Conservation (phyloP, 2,329 filamentous ascomycete genomes). For the Colletotrichum ledebouriae region DNA sequence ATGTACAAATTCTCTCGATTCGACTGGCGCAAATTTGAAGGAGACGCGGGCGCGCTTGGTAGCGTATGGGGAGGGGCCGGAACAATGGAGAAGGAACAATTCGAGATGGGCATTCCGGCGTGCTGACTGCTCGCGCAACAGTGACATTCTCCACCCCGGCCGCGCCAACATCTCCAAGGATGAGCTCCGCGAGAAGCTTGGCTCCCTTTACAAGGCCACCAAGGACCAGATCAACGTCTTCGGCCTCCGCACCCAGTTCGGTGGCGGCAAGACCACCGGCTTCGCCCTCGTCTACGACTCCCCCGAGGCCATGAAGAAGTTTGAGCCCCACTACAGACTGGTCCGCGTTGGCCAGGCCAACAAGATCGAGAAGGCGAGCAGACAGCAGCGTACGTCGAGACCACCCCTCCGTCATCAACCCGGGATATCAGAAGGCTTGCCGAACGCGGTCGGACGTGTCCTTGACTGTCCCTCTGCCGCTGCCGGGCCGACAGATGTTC, state of each 20-base stretch:
- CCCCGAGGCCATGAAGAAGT: constrained; percentile 99
- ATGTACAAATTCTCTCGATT: neutral
- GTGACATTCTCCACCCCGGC: constrained; percentile 99
- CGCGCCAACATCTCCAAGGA: constrained; percentile 99
- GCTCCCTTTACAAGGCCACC: constrained; percentile 96
- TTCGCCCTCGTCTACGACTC: constrained; percentile 99
- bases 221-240: constrained; percentile 99
- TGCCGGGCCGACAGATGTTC: constrained; percentile 14
- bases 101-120: neutral
- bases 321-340: constrained; percentile 98
- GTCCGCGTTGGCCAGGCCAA: constrained; percentile 91
- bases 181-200: constrained; percentile 95
- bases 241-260: constrained; percentile 97
- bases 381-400: constrained; percentile 94
- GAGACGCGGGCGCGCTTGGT: constrained; percentile 6
- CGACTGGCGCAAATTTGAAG: neutral
- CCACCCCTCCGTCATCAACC: constrained; percentile 13
- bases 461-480: neutral
- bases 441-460: neutral
- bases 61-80: neutral
- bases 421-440: neutral
- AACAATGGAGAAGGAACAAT: neutral
- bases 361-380: constrained; percentile 97
- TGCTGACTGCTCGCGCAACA: constrained; percentile 56
- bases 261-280: constrained; percentile 99